Percentiles rank a stretch among this genome's conserved stretches.
phyloP scores from a whole-genome alignment of 495 filamentous ascomycete genomes.

The Penicillium waksmanii region DNA sequence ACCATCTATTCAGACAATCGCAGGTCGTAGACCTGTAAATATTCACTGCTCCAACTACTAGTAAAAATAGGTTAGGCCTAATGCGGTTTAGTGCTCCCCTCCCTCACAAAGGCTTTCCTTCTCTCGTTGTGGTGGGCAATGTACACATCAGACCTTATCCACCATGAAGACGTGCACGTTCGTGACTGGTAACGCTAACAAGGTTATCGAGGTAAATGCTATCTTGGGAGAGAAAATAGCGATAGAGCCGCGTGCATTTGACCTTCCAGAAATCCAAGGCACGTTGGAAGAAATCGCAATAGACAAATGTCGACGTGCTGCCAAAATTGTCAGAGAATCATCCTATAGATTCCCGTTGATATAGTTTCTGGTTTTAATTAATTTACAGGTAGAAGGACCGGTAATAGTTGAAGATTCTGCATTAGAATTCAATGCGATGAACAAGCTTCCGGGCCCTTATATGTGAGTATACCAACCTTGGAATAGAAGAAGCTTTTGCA shows the following conservation, averaged over 20 bases:
- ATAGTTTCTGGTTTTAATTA: no score
- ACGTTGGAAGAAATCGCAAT: conserved; percentile 76
- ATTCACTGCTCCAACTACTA: no score
- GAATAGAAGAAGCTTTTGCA: no score
- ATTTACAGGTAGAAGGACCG: conserved; percentile 67
- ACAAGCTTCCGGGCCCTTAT: conserved; percentile 84
- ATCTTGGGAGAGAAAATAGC: conserved; percentile 69
- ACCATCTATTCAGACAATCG: no score
- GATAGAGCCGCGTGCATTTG: conserved; percentile 63
- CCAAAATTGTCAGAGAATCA: conserved; percentile 55
- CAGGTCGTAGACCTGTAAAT: no score
- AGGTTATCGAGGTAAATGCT: conserved; percentile 74
- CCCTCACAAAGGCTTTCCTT: no score
- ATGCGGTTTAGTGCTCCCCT: no score
- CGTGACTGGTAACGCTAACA: conserved; percentile 85
- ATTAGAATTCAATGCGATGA: conserved; percentile 81
- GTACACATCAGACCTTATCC: background rate
- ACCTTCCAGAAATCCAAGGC: conserved; percentile 80
- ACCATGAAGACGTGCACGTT: conserved; percentile 48
- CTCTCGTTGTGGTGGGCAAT: background rate
- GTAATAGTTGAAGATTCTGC: conserved; percentile 95
- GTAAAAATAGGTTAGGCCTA: no score
- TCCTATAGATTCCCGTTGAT: no score
- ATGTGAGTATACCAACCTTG: conserved; percentile 60
- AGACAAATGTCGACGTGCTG: conserved; percentile 76